phyloP scores from a whole-genome alignment of 1,139 yeast genomes.

The Wickerhamiella pararugosa region DNA sequence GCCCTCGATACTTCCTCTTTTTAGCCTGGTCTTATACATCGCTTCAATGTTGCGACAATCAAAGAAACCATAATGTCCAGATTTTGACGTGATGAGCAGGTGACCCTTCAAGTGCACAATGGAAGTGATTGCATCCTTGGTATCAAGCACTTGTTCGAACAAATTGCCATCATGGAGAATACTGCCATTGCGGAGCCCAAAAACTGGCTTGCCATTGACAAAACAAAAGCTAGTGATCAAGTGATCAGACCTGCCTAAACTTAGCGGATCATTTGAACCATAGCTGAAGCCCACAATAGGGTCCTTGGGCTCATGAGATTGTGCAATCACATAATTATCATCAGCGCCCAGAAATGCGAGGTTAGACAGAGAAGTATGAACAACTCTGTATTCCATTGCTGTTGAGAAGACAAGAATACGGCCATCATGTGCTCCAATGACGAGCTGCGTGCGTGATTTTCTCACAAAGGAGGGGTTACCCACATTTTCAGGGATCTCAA shows the following conservation, averaged over 20 bases:
- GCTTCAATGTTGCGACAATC: slow-evolving; percentile 15
- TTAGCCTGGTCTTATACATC: slow-evolving; percentile 45
- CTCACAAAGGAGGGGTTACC: too few relatives aligned
- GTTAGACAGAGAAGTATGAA: not conserved
- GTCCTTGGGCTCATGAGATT: not conserved
- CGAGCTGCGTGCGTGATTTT: too few relatives aligned
- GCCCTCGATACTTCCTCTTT: slow-evolving; percentile 74
- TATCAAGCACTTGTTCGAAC: not conserved
- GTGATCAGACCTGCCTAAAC: too few relatives aligned
- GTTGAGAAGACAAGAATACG: too few relatives aligned
- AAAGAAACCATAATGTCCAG: slow-evolving; percentile 18
- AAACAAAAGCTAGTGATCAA: too few relatives aligned
- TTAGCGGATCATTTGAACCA: not conserved
- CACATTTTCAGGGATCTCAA: too few relatives aligned
- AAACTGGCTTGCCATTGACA: too few relatives aligned
- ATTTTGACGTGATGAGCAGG: slow-evolving; percentile 20
- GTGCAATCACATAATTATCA: too few relatives aligned
- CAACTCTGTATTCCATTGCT: too few relatives aligned
- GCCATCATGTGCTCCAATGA: too few relatives aligned
- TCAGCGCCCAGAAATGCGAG: not conserved
- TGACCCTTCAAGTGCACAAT: not conserved
- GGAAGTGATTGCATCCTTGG: slow-evolving; percentile 6
- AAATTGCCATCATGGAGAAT: too few relatives aligned
- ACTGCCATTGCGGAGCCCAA: too few relatives aligned
- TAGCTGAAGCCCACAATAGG: not conserved